Evolutionary conservation across 1,284 basidiomycete species (phyloP), one percentile per base, ranked within the genome.

Genomic region (Porogramme epimiltina): DNA sequence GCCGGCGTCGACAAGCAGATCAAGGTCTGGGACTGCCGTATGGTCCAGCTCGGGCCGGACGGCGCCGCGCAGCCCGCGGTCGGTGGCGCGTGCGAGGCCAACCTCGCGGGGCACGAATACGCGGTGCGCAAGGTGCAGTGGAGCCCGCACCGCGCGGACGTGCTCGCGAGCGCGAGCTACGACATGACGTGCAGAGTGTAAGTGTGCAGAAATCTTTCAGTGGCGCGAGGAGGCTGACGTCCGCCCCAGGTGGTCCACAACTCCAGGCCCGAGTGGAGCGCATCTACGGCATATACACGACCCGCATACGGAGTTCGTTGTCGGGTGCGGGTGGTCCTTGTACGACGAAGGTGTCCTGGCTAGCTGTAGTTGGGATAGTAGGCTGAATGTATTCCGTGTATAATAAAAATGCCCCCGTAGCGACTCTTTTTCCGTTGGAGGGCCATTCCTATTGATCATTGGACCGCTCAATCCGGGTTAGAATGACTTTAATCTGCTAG

Each of bases 161-260:
- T 95, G 9, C 72, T 98, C 22, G 90, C 91, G 0, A 90, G 84
- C 46, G 91, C 89, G 19, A 89, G 90, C 58, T 99, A 98, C 71
- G 96, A 99, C 68, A 99, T 98, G 96, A 93, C 93, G 2, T 94
- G 91, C 68, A 78, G 93, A 70, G 78, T 95, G 83, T 98, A 77
- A 71, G 89, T 81, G 18, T 23, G 28, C 28, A 8, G 28, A 31
- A 31, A 31, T n/a, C n/a, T n/a, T n/a, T n/a, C n/a, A 4, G n/a
- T 9, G 16, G 26, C 10, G 5, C 3, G 16, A 4, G 4, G 22
- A 4, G n/a, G 25, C 56, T 52, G 41, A 55, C 40, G 31, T 31
- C 19, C 16, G 16, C 53, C 15, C 51, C 60, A 92, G 84, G 64
- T 90, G 85, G 89, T 80, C 78, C 54, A 82, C 79, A 20, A 76